Conservation (phyloP, 2,329 filamentous ascomycete genomes). For the Colletotrichum karsti region DNA sequence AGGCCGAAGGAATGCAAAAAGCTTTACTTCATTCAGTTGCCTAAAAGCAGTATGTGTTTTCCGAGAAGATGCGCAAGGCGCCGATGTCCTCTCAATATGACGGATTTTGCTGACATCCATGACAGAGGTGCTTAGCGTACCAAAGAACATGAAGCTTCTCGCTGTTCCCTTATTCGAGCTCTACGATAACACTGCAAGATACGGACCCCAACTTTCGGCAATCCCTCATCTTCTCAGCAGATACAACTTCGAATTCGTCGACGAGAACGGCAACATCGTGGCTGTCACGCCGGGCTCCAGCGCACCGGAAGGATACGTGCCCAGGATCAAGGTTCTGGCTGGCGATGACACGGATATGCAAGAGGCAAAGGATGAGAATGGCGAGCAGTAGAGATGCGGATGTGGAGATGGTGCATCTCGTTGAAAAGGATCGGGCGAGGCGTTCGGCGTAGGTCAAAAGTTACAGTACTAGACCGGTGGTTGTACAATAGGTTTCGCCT, state of each 20-base stretch:
- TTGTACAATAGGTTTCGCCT: conserved; percentile 24
- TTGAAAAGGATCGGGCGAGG: conserved; percentile 24
- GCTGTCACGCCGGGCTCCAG: conserved; percentile 82
- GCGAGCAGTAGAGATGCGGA: conserved; percentile 33
- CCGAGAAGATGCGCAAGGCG: neutral
- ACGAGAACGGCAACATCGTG: conserved; percentile 89
- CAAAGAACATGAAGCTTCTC: conserved; percentile 99
- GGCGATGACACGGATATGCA: conserved; percentile 70
- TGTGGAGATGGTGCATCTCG: neutral
- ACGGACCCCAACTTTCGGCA: conserved; percentile 94
- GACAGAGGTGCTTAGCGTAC: conserved; percentile 90
- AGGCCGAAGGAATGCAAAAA: conserved; percentile 99
- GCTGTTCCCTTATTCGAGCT: conserved; percentile 97
- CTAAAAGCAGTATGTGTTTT: conserved; percentile 79
- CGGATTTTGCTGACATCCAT: conserved; percentile 30
- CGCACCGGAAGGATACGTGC: conserved; percentile 64
- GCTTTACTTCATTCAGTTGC: conserved; percentile 95
- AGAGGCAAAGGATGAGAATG: conserved; percentile 53
- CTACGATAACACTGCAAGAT: conserved; percentile 95
- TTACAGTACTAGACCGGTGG: conserved; percentile 10
- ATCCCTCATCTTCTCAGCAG: conserved; percentile 94
- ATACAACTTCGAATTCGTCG: conserved; percentile 98
- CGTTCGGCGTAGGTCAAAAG: conserved; percentile 32
- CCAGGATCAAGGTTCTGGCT: conserved; percentile 72
- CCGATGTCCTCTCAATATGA: neutral